phyloP scores from a whole-genome alignment of 306 rosid genomes.

The Calophaca sinica region DNA sequence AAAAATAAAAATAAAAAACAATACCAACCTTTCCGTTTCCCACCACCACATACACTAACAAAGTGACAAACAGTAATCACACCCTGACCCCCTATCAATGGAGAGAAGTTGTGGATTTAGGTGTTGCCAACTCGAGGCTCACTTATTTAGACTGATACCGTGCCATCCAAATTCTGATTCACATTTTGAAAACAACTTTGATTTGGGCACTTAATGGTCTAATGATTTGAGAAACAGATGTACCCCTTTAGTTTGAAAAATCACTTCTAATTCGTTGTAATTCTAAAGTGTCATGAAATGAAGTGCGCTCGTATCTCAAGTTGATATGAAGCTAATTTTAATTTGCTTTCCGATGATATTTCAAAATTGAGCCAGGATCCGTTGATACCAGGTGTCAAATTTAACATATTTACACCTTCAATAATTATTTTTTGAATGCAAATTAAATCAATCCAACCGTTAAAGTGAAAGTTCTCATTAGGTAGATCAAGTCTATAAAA shows the following conservation, averaged over 20 bases:
- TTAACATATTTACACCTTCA: too few relatives aligned
- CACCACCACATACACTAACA: constrained; percentile 22
- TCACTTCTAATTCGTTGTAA: constrained; percentile 34
- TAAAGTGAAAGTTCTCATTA: too few relatives aligned
- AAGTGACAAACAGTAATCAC: neutral
- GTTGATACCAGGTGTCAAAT: too few relatives aligned
- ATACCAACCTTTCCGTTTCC: neutral
- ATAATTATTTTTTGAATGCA: too few relatives aligned
- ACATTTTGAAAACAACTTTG: constrained; percentile 39
- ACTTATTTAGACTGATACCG: neutral
- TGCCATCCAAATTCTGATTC: constrained; percentile 41
- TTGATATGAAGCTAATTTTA: constrained; percentile 24
- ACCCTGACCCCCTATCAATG: too few relatives aligned
- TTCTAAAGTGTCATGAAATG: constrained; percentile 5
- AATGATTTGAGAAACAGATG: constrained; percentile 22
- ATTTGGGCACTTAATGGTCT: constrained; percentile 29
- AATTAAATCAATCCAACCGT: too few relatives aligned
- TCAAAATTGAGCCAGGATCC: too few relatives aligned
- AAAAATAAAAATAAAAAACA: too few relatives aligned
- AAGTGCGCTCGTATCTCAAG: constrained; percentile 20
- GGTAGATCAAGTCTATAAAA: too few relatives aligned
- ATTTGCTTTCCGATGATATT: constrained; percentile 36
- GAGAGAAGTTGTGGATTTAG: too few relatives aligned
- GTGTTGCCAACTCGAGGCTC: too few relatives aligned
- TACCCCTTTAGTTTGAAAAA: constrained; percentile 18